phyloP scores from a whole-genome alignment of 139 green algal species.

The Picochlorum sp. region DNA sequence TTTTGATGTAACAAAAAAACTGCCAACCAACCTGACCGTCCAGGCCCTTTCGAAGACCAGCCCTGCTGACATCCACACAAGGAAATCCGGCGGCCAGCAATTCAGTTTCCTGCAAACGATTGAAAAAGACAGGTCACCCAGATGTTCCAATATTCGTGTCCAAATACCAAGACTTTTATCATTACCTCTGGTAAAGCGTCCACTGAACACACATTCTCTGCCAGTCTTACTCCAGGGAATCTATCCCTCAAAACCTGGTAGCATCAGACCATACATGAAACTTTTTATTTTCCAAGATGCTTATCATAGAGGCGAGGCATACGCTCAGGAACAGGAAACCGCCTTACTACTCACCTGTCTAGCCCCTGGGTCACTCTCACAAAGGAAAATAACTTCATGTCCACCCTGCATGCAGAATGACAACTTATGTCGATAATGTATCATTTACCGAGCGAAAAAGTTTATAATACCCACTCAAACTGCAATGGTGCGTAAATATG shows the following conservation, averaged over 20 bases:
- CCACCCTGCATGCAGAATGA: conserved; percentile 36
- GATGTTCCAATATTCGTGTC: too few species aligned
- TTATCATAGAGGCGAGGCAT: too few species aligned
- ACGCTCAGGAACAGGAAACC: too few species aligned
- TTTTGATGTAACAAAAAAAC: not conserved
- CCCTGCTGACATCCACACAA: conserved; percentile 72
- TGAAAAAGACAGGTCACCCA: not conserved
- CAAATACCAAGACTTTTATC: not conserved
- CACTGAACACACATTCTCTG: conserved; percentile 15
- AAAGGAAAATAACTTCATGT: conserved; percentile 73
- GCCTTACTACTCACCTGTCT: too few species aligned
- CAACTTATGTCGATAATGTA: too few species aligned
- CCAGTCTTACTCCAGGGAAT: conserved; percentile 7
- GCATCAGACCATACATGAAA: conserved; percentile 7
- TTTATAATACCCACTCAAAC: too few species aligned
- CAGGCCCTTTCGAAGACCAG: conserved; percentile 51
- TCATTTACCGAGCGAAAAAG: too few species aligned
- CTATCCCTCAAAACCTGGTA: conserved; percentile 7
- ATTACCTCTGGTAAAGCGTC: conserved; percentile 12
- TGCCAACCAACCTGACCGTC: conserved; percentile 19
- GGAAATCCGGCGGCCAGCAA: conserved; percentile 77
- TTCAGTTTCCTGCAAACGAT: conserved; percentile 49
- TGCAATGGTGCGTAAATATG: too few species aligned
- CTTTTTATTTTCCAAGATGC: too few species aligned
- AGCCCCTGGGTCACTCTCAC: conserved; percentile 62